phyloP scores from a whole-genome alignment of 1,284 basidiomycete species.

The Puccinia brachypodii region DNA sequence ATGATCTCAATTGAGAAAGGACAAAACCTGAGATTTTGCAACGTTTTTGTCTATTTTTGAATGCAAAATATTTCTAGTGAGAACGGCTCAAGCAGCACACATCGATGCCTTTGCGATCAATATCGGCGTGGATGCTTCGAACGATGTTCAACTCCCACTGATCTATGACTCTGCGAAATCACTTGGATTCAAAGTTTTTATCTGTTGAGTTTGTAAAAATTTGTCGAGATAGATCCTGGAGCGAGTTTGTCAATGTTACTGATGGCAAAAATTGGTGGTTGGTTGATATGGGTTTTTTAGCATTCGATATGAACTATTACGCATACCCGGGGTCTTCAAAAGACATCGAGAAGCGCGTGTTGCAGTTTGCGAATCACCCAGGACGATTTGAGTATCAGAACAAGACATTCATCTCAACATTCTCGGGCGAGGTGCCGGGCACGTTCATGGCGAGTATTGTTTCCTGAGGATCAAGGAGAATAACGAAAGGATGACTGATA shows the following conservation, averaged over 20 bases:
- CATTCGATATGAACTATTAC: conserved; percentile 45
- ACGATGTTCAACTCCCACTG: conserved; percentile 17
- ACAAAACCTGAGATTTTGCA: neutral
- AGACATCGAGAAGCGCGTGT: conserved; percentile 18
- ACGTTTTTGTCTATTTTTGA: neutral
- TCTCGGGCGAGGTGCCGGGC: conserved; percentile 39
- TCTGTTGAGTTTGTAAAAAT: conserved; percentile 19
- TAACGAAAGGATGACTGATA: neutral
- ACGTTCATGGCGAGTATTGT: conserved; percentile 23
- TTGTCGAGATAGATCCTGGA: neutral
- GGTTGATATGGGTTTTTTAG: neutral
- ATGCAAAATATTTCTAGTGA: neutral
- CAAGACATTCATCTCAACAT: conserved; percentile 34
- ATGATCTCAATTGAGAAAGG: neutral
- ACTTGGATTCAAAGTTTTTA: conserved; percentile 20
- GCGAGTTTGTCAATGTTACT: neutral
- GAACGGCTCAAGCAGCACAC: conserved; percentile 24
- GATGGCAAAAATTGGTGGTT: neutral
- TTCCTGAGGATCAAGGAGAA: neutral
- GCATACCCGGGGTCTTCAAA: conserved; percentile 32
- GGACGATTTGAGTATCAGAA: conserved; percentile 35
- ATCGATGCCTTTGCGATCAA: conserved; percentile 42
- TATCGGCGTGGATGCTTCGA: conserved; percentile 20
- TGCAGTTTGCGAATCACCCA: conserved; percentile 27
- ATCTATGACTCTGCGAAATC: conserved; percentile 24